Evolutionary conservation across 148 eudicot genomes (phyloP), one percentile per base, ranked within the genome.

Genomic region (Agrostemma githago): DNA sequence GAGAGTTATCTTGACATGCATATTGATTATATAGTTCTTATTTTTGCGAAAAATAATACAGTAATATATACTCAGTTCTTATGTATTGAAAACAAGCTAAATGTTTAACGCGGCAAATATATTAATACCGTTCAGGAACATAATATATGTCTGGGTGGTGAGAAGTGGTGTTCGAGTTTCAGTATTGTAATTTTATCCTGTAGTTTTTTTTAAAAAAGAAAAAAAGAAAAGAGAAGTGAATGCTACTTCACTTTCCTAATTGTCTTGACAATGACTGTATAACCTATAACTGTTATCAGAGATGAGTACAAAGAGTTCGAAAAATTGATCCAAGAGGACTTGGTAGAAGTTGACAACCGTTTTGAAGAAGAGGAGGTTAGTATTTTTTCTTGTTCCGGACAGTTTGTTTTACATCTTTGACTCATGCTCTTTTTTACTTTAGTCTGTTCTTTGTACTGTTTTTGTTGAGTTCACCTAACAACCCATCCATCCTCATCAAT

Each of bases 271-370:
- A 38, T 72, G 34, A 70, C 20, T 75, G 68, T 71, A 71, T 72
- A 16, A 21, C 78, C 58, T 42, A 34, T 68, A 75, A 58, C 78
- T 74, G 58, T 80, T 68, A 38, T 41, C 90, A 93, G 98, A 74
- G 98, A 91, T 68, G 98, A 93, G 83, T 93, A 91, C 85, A 93
- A 89, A 85, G 92, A 89, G 79, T 93, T 93, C 74, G 98, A 91
- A 76, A 91, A 88, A 76, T 82, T 84, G 70, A 91, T 94, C 77
- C 89, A 94, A 79, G 90, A 82, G 73, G 97, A 94, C 79, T 84
- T 93, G 82, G 77, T 84, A 72, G 89, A 87, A 84, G 91, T 94
- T 51, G 98, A 94, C 84, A 88, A 91, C 73, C 98, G 97, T 56
- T 54, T 89, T 77, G 98, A 94, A 83, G 98, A 94, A 86, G 98